These are phyloP conservation scores for Tephrocybe sp. DNA, from an alignment of 768 basidiomycete species.

Conservation along the genomic window DNA sequence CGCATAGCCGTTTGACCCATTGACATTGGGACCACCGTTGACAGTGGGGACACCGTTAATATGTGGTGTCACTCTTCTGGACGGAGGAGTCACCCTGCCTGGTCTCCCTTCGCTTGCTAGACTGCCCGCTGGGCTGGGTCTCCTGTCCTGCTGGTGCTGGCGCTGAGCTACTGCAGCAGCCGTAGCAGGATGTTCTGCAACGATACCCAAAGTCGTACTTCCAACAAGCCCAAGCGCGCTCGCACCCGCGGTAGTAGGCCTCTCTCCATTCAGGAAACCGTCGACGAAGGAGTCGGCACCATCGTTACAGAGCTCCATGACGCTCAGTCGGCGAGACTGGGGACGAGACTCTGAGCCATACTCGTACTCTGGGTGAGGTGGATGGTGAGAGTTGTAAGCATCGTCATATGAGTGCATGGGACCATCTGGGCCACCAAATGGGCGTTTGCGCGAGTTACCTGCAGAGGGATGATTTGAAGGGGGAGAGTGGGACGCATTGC, in stretches of 20 bases:
- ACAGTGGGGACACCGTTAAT: neutral
- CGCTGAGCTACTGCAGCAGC: neutral
- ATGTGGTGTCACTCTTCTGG: slow-evolving; percentile 10
- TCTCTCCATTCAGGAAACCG: slow-evolving; percentile 4
- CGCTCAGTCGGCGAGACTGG: slow-evolving; percentile 74
- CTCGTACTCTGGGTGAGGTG: slow-evolving; percentile 42
- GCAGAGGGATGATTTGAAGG: slow-evolving; percentile 20
- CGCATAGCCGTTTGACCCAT: neutral
- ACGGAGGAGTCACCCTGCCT: slow-evolving; percentile 5
- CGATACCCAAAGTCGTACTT: slow-evolving; percentile 35
- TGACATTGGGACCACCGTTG: neutral
- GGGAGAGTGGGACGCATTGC: slow-evolving; percentile 21
- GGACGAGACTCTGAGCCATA: slow-evolving; percentile 76
- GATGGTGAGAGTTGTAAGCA: slow-evolving; percentile 5
- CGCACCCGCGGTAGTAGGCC: slow-evolving; percentile 28
- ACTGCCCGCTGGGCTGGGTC: slow-evolving; percentile 8
- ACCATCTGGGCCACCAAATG: slow-evolving; percentile 56
- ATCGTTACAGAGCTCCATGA: slow-evolving; percentile 90
- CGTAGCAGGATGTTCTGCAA: too few relatives aligned
- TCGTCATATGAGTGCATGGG: slow-evolving; percentile 23
- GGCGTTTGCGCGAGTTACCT: slow-evolving; percentile 52
- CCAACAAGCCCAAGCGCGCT: slow-evolving; percentile 37
- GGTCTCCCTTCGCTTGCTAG: neutral
- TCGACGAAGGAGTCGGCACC: slow-evolving; percentile 13
- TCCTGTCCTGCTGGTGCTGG: slow-evolving; percentile 26